These are phyloP conservation scores for Corchorus olitorius DNA, from an alignment of 345 rosid genomes.

Conservation along the genomic window DNA sequence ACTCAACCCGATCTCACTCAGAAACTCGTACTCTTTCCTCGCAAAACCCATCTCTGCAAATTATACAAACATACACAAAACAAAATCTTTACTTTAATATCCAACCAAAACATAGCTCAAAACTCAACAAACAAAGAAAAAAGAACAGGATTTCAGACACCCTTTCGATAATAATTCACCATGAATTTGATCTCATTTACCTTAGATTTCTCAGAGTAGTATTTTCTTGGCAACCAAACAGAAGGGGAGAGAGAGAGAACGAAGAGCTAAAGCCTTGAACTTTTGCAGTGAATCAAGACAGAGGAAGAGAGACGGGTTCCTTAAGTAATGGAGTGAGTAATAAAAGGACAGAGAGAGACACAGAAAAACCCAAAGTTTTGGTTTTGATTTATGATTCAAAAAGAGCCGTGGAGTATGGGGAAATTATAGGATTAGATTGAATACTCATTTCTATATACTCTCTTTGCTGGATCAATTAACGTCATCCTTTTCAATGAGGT, in stretches of 20 bases:
- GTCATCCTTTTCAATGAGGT: too few species aligned
- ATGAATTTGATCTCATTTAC: neutral
- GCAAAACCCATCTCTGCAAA: constrained; percentile 68
- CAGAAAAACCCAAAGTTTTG: neutral
- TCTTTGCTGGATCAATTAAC: too few species aligned
- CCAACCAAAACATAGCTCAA: neutral
- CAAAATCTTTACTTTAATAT: neutral
- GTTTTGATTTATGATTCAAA: neutral
- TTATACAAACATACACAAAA: neutral
- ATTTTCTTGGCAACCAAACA: constrained; percentile 12
- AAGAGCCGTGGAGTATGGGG: constrained; percentile 20
- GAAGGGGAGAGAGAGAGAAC: neutral
- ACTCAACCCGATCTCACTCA: constrained; percentile 77
- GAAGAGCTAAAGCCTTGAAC: neutral
- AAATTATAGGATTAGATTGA: constrained; percentile 8
- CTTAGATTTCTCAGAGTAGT: neutral
- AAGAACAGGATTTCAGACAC: neutral
- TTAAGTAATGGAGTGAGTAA: neutral
- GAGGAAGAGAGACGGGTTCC: neutral
- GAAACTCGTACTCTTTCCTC: constrained; percentile 63
- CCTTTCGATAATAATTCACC: neutral
- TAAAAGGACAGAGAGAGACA: neutral
- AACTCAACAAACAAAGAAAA: neutral
- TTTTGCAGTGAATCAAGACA: neutral
- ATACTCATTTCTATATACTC: neutral